A percentile compares a stretch with the other conserved stretches of the same genome.
phyloP scores from a whole-genome alignment of 441 rosid genomes.

The Metrosideros polymorpha region DNA sequence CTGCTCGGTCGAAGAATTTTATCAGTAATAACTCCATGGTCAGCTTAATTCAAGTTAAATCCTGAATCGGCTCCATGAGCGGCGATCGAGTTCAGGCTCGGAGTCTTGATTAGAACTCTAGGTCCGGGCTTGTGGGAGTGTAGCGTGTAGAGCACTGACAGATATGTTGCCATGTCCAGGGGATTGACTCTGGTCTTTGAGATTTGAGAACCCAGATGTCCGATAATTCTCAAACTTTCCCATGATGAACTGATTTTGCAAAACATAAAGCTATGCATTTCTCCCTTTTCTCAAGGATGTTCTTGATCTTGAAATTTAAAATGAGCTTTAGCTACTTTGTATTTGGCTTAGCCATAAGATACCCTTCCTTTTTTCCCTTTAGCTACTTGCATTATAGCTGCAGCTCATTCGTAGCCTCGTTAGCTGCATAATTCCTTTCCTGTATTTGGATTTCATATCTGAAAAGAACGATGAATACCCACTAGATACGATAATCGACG shows the following conservation, averaged over 20 bases:
- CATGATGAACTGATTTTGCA: neutral
- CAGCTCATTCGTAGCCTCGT: neutral
- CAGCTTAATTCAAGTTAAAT: neutral
- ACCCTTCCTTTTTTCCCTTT: neutral
- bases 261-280: neutral
- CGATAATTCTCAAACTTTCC: neutral
- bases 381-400: neutral
- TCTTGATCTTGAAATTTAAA: neutral
- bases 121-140: neutral
- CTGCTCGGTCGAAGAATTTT: neutral
- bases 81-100: neutral
- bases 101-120: neutral
- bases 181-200: neutral
- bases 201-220: neutral
- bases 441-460: neutral
- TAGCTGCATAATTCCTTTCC: neutral
- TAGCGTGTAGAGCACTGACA: neutral
- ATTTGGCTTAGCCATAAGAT: neutral
- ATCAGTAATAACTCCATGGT: neutral
- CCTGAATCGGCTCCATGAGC: neutral
- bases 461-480: neutral
- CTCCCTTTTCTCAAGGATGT: neutral
- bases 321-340: neutral
- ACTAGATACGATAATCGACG: neutral
- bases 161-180: neutral